These are phyloP conservation scores for Chenopodium formosanum DNA, from an alignment of 148 eudicot species.

Conservation along the genomic window DNA sequence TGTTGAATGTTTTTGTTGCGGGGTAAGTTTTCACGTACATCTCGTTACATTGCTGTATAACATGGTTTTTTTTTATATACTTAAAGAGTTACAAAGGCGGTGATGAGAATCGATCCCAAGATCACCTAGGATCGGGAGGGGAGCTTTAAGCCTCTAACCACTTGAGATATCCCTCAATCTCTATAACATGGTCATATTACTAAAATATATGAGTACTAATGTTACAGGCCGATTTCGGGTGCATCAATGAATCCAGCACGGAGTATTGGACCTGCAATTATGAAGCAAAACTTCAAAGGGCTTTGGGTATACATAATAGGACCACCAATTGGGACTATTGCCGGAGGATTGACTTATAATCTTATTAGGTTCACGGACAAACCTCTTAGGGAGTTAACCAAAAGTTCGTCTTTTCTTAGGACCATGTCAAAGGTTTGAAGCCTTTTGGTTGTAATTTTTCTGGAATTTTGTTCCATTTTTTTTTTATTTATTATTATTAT, in stretches of 20 bases:
- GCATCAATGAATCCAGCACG: slow-evolving; percentile 67
- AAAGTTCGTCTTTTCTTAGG: slow-evolving; percentile 34
- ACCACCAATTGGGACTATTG: slow-evolving; percentile 44
- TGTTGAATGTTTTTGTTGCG: slow-evolving; percentile 68
- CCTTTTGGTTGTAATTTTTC: no score
- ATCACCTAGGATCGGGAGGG: no score
- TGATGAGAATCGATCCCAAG: no score
- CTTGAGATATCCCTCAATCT: no score
- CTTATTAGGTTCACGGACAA: slow-evolving; percentile 38
- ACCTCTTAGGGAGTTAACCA: slow-evolving; percentile 33
- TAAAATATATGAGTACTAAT: no score
- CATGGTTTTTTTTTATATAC: no score
- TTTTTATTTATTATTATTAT: no score
- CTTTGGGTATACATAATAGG: slow-evolving; percentile 54
- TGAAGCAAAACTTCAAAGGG: slow-evolving; percentile 39
- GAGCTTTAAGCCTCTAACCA: no score
- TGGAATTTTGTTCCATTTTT: no score
- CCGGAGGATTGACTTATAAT: slow-evolving; percentile 42
- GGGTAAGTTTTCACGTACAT: slow-evolving; percentile 35
- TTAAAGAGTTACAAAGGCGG: no score
- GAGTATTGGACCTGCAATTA: slow-evolving; percentile 51
- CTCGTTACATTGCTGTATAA: not conserved
- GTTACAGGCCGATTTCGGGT: slow-evolving; percentile 50
- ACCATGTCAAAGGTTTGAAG: not conserved
- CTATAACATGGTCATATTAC: not conserved